Evolutionary conservation across 306 rosid species (phyloP).

Genomic region (Macrotyloma uniflorum): DNA sequence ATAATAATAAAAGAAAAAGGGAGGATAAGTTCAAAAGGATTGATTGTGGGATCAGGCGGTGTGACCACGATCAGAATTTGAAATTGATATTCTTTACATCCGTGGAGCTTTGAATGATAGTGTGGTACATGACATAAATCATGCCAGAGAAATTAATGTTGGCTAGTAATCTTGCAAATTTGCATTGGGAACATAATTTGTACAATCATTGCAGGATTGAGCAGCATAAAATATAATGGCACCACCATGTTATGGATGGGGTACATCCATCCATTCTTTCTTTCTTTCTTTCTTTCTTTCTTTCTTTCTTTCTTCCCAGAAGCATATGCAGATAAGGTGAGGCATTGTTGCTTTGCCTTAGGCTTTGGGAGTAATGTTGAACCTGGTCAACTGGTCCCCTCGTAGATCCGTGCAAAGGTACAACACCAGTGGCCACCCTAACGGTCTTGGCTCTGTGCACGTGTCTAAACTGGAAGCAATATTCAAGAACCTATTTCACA

Average conservation of each 20-base stretch:
- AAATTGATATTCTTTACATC: neutral
- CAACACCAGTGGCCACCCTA: slow-evolving; percentile 7
- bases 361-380: slow-evolving; percentile 31
- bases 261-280: slow-evolving; percentile 20
- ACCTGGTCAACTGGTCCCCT: slow-evolving; percentile 53
- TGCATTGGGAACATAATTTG: slow-evolving; percentile 38
- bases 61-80: slow-evolving; percentile 21
- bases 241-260: slow-evolving; percentile 24
- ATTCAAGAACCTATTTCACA: neutral
- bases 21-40: neutral
- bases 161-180: slow-evolving; percentile 21
- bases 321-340: slow-evolving; percentile 26
- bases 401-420: slow-evolving; percentile 23
- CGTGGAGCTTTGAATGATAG: neutral
- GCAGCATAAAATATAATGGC: neutral
- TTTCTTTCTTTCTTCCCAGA: slow-evolving; percentile 20
- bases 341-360: slow-evolving; percentile 1
- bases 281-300: no score
- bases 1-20: neutral
- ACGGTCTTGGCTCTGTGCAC: slow-evolving; percentile 20
- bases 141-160: slow-evolving; percentile 24
- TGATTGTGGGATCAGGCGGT: neutral
- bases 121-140: slow-evolving; percentile 18
- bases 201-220: slow-evolving; percentile 17
- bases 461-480: slow-evolving; percentile 23